phyloP scores from a whole-genome alignment of 1,139 yeast genomes.

The Candida smagusa region DNA sequence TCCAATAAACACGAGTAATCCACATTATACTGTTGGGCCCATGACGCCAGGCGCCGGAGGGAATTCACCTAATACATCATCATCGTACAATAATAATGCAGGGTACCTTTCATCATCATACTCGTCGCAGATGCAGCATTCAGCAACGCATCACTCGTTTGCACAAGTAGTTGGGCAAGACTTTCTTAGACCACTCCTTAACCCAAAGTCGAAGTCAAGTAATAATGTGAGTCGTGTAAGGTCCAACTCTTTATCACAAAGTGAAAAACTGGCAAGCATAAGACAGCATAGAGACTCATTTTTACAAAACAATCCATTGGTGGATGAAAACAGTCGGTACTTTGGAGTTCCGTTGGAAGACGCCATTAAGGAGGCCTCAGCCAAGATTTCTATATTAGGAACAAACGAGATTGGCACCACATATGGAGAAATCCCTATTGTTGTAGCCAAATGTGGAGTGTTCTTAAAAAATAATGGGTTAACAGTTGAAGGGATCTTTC shows the following conservation, averaged over 20 bases:
- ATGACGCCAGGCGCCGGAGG: conserved; percentile 4
- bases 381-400: conserved; percentile 63
- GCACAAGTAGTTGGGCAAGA: conserved; percentile 19
- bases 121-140: conserved; percentile 8
- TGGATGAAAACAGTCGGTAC: conserved; percentile 53
- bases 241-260: conserved; percentile 33
- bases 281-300: conserved; percentile 59
- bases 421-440: conserved; percentile 79
- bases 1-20: conserved; percentile 9
- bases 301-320: conserved; percentile 41
- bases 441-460: conserved; percentile 95
- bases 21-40: conserved; percentile 4
- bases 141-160: conserved; percentile 7
- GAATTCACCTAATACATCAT: neutral
- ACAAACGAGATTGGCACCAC: conserved; percentile 53
- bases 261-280: conserved; percentile 33
- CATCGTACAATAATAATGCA: neutral
- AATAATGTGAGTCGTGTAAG: conserved; percentile 45
- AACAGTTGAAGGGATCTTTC: conserved; percentile 82
- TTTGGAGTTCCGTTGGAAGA: conserved; percentile 82
- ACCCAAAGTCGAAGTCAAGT: conserved; percentile 49
- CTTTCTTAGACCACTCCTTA: conserved; percentile 44
- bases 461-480: conserved; percentile 75
- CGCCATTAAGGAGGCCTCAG: conserved; percentile 72
- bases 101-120: conserved; percentile 6